phyloP scores from a whole-genome alignment of 2,329 filamentous ascomycete species.

The Westerdykella aurantiaca region DNA sequence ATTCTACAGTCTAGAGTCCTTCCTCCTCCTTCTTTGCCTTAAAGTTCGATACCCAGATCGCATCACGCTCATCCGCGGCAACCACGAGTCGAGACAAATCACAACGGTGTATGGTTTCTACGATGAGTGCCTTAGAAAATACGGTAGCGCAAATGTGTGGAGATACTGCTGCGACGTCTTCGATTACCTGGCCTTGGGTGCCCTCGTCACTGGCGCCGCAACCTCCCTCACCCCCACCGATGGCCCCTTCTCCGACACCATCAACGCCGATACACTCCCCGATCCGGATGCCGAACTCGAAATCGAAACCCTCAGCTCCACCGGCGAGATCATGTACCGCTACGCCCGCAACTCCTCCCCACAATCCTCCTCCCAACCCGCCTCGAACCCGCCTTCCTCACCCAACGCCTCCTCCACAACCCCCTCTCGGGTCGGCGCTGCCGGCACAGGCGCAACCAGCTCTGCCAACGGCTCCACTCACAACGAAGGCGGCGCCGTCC shows the following conservation, averaged over 20 bases:
- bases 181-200: slow-evolving; percentile 88
- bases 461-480: slow-evolving; percentile 53
- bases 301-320: slow-evolving; percentile 86
- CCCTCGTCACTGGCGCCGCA: slow-evolving; percentile 80
- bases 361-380: slow-evolving; percentile 33
- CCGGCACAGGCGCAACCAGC: slow-evolving; percentile 72
- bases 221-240: slow-evolving; percentile 58
- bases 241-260: slow-evolving; percentile 47
- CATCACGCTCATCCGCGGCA: slow-evolving; percentile 91
- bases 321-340: slow-evolving; percentile 69
- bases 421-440: slow-evolving; percentile 60
- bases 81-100: slow-evolving; percentile 94
- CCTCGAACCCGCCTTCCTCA: slow-evolving; percentile 30
- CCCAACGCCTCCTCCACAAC: slow-evolving; percentile 26
- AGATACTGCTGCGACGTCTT: slow-evolving; percentile 92
- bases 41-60: slow-evolving; percentile 97
- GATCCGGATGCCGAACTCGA: slow-evolving; percentile 69
- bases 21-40: slow-evolving; percentile 87
- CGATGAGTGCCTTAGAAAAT: slow-evolving; percentile 93
- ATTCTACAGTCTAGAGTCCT: slow-evolving; percentile 96
- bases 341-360: slow-evolving; percentile 51
- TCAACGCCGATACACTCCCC: slow-evolving; percentile 46
- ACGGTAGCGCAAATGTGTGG: slow-evolving; percentile 96
- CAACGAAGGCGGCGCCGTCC: slow-evolving; percentile 73
- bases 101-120: slow-evolving; percentile 98